Evolutionary conservation across 208 protist genomes (phyloP).

Genomic region (Leishmania major): DNA sequence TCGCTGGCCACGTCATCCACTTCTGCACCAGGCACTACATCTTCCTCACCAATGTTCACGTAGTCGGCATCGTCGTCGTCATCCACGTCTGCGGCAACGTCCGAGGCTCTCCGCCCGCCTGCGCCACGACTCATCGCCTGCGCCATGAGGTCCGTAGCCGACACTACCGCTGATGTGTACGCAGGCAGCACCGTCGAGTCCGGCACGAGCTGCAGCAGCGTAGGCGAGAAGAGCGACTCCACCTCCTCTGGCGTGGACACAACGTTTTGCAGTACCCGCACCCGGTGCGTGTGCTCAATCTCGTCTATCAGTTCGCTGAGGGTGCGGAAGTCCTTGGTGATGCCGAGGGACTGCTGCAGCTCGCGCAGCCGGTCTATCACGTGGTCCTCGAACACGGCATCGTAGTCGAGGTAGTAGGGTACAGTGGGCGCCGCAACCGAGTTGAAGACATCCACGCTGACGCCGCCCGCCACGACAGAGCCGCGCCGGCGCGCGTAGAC

Average conservation of each 20-base stretch:
- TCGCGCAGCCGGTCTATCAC: conserved; percentile 68
- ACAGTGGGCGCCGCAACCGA: conserved; percentile 27
- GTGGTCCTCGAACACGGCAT: conserved; percentile 70
- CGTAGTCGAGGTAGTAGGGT: conserved; percentile 78
- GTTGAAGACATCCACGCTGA: conserved; percentile 29
- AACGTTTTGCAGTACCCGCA: conserved; percentile 77
- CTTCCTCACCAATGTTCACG: conserved; percentile 44
- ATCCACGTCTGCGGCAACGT: conserved; percentile 30
- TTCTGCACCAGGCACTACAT: conserved; percentile 49
- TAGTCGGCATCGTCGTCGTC: conserved; percentile 41
- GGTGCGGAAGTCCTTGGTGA: conserved; percentile 72
- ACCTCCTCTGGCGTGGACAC: conserved; percentile 72
- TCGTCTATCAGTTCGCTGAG: conserved; percentile 76
- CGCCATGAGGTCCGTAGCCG: conserved; percentile 67
- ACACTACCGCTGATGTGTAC: conserved; percentile 65
- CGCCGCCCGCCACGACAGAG: background rate
- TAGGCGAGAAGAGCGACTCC: conserved; percentile 78
- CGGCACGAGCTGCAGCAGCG: conserved; percentile 81
- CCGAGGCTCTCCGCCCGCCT: conserved; percentile 2
- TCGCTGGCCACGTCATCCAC: conserved; percentile 58
- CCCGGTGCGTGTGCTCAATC: conserved; percentile 48
- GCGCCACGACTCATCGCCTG: conserved; percentile 55
- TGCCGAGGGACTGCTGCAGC: conserved; percentile 65
- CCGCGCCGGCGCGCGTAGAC: conserved; percentile 3
- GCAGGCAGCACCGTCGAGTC: conserved; percentile 79